phyloP scores from a whole-genome alignment of 768 basidiomycete species.

The Leccinum variicolor region DNA sequence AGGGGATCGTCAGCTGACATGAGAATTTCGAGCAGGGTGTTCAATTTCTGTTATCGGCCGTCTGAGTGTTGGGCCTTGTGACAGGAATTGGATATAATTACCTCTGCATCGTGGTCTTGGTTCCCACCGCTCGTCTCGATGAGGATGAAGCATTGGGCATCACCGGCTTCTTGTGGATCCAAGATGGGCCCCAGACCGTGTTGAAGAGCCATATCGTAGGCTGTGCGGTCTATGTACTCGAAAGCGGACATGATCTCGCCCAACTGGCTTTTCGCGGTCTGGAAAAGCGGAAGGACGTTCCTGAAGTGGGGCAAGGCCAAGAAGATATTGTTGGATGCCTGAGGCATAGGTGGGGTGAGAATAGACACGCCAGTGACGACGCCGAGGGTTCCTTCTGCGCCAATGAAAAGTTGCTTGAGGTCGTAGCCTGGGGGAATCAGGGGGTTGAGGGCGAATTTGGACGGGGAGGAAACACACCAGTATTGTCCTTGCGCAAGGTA shows the following conservation, averaged over 20 bases:
- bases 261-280: constrained; percentile 72
- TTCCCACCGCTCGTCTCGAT: constrained; percentile 94
- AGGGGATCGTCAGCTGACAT: constrained; percentile 70
- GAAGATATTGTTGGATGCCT: constrained; percentile 88
- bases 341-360: constrained; percentile 78
- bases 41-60: constrained; percentile 69
- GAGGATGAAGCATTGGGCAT: constrained; percentile 85
- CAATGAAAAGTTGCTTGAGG: constrained; percentile 97
- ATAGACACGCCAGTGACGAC: constrained; percentile 95
- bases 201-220: constrained; percentile 80
- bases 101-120: constrained; percentile 92
- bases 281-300: constrained; percentile 82
- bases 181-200: constrained; percentile 80
- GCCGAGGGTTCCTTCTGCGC: constrained; percentile 94
- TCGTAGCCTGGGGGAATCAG: constrained; percentile 71
- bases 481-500: constrained; percentile 95
- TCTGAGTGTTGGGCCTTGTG: background rate
- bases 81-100: constrained; percentile 30
- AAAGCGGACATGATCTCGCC: constrained; percentile 97
- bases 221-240: constrained; percentile 89
- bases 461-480: constrained; percentile 50
- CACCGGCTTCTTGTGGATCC: constrained; percentile 67
- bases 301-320: constrained; percentile 85
- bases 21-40: constrained; percentile 70
- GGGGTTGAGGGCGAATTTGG: background rate